phyloP scores from a whole-genome alignment of 73 alveolate genomes.

The Paramecium caudatum region DNA sequence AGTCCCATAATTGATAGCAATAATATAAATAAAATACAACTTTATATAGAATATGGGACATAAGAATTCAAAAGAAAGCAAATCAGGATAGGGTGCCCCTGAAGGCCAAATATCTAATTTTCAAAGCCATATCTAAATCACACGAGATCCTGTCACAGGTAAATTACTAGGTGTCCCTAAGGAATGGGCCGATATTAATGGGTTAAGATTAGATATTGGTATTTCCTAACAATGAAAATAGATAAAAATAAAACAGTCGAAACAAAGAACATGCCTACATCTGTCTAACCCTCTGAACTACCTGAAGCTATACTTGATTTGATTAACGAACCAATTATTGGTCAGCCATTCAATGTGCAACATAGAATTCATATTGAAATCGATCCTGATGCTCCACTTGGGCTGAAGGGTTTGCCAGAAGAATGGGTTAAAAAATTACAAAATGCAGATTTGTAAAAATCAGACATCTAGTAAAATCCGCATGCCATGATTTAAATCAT shows the following conservation, averaged over 20 bases:
- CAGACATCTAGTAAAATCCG: constrained; percentile 67
- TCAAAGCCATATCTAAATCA: not conserved
- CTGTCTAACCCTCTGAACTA: constrained; percentile 68
- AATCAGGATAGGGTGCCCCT: not conserved
- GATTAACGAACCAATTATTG: constrained; percentile 44
- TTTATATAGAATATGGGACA: not conserved
- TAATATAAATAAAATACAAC: not conserved
- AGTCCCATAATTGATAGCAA: too few species aligned
- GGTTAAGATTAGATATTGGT: constrained; percentile 14
- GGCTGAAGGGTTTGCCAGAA: constrained; percentile 66
- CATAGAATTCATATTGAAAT: constrained; percentile 68
- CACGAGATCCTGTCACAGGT: constrained; percentile 45
- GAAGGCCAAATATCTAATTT: not conserved
- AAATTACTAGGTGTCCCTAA: constrained; percentile 67
- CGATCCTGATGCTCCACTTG: constrained; percentile 65
- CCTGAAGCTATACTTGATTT: constrained; percentile 68
- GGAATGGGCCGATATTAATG: constrained; percentile 72
- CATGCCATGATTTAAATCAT: constrained; percentile 66
- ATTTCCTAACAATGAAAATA: not conserved
- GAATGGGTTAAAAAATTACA: constrained; percentile 68
- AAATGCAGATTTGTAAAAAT: constrained; percentile 39
- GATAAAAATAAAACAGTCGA: constrained; percentile 71
- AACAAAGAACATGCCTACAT: constrained; percentile 64
- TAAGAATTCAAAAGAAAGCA: not conserved
- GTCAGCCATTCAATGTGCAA: constrained; percentile 67